Evolutionary conservation across 225 moss, liverwort and hornwort genomes (phyloP).

Genomic region (Pleurozium schreberi): DNA sequence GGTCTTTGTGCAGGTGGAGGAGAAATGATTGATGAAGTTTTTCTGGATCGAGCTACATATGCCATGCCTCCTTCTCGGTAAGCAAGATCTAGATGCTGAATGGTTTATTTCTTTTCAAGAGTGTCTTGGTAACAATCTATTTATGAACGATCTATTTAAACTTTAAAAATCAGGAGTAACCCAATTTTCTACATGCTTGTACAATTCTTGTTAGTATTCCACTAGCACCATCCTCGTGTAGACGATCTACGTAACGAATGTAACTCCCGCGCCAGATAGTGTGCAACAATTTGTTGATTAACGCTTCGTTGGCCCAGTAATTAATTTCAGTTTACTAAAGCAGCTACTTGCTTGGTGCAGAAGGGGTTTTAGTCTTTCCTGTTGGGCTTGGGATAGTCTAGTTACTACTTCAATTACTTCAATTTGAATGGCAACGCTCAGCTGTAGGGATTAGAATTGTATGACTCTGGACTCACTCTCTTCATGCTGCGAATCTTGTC

Average conservation of each 20-base stretch:
- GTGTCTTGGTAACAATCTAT: not conserved
- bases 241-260: not conserved
- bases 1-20: constrained; percentile 50
- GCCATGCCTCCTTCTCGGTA: constrained; percentile 76
- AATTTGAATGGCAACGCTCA: not conserved
- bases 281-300: not conserved
- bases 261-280: not conserved
- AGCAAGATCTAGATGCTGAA: not conserved
- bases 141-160: not conserved
- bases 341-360: not conserved
- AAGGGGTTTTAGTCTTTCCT: not conserved
- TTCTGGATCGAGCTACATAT: constrained; percentile 61
- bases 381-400: not conserved
- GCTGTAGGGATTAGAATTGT: not conserved
- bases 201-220: not conserved
- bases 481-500: not conserved
- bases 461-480: not conserved
- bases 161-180: too few relatives aligned
- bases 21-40: constrained; percentile 84
- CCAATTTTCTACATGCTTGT: not conserved
- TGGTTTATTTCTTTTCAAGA: not conserved
- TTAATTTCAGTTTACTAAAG: not conserved
- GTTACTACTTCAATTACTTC: not conserved
- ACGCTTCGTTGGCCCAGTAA: not conserved
- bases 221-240: not conserved